Base-by-base conservation (phyloP, 306 rosid species). In the Acmispon strigosus region DNA sequence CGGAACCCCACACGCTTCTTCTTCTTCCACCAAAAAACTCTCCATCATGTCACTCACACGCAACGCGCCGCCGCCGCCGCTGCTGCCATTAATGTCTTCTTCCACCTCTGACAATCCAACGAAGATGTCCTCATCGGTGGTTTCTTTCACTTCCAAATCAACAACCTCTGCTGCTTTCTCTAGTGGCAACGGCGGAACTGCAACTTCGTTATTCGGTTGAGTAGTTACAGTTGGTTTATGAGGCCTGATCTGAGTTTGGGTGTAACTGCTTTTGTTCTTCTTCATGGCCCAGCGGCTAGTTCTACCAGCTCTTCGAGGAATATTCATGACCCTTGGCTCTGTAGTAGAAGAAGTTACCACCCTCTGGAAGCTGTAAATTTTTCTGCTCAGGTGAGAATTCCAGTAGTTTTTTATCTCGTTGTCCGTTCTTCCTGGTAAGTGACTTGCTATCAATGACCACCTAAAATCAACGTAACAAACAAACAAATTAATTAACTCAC, bases 401-500 rank as follows among this genome's bases (percentile, higher is more conserved):
- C 99, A 94, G 69, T 94, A 85, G 34, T 94, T 94, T 34, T 94
- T 94, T 11, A 94, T 94, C 52, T 94, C 99, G 60, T 94, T 94
- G 81, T 94, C 99, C 0, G 99, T 94, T 89, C 99, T 84, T 62
- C 99, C 99, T 0, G 99, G 86, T 57, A 94, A 69, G 58, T 94
- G 91, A 77, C 90, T 85, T 0, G 99, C 99, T 73, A 94, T 94
- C 70, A 84, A 57, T 5, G 99, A 94, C 99, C 99, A 94, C 78
- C 98, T 92, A 60, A 32, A 63, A 10, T 17, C 49, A 37, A 1
- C 48, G 16, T 16, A 34, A 2, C 1, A 14, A 62, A 2, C 3
- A 48, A 32, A n/a, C n/a, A n/a, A n/a, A n/a, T n/a, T n/a, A n/a
- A n/a, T n/a, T n/a, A n/a, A n/a, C n/a, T n/a, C n/a, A 32, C 6